Conservation (phyloP, 306 rosid genomes). For the Cucumis hystrix region DNA sequence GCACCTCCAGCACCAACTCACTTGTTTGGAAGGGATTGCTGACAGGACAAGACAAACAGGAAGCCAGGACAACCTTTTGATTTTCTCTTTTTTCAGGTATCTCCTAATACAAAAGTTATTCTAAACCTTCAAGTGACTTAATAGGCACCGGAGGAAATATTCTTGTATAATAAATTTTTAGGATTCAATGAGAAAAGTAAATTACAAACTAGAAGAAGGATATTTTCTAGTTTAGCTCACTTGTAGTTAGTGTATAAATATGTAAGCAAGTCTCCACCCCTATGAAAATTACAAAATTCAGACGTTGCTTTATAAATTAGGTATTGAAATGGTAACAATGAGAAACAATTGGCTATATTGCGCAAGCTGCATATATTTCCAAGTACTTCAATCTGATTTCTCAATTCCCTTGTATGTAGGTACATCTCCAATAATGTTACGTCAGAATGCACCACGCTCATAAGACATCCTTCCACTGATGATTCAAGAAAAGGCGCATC, state of each 20-base stretch:
- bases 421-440: conserved; percentile 64
- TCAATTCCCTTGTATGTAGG: conserved; percentile 67
- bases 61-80: not conserved
- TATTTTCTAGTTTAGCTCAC: conserved; percentile 12
- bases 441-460: conserved; percentile 56
- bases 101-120: not conserved
- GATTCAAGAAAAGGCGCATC: conserved; percentile 13
- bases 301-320: conserved; percentile 30
- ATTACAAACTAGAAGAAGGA: not conserved
- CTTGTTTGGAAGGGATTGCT: not conserved
- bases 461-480: conserved; percentile 49
- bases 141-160: not conserved
- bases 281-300: conserved; percentile 38
- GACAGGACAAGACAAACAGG: not conserved
- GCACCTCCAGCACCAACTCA: not conserved
- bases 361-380: conserved; percentile 57
- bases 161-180: not conserved
- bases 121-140: not conserved
- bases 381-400: conserved; percentile 55
- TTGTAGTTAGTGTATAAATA: conserved; percentile 65
- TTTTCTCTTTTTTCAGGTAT: not conserved
- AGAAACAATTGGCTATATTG: conserved; percentile 26
- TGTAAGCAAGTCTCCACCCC: conserved; percentile 72
- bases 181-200: not conserved
- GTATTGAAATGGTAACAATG: conserved; percentile 34